These are phyloP conservation scores for Acanthamoeba castellanii DNA, from an alignment of 208 protist species.

Conservation along the genomic window DNA sequence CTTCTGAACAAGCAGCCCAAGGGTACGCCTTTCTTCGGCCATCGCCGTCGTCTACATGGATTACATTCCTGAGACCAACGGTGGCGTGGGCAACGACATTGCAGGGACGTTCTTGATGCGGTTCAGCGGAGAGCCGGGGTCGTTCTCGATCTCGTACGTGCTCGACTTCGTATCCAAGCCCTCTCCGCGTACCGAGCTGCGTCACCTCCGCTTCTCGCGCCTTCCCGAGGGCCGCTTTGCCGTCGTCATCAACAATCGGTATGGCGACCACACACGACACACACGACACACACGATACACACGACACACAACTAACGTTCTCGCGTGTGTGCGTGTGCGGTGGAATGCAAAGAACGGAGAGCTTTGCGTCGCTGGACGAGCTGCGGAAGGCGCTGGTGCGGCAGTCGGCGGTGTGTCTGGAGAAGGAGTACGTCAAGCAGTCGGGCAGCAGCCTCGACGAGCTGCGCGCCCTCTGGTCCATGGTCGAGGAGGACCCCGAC, in stretches of 20 bases:
- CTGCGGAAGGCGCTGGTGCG: not conserved
- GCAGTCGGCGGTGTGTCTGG: not conserved
- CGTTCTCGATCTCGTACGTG: not conserved
- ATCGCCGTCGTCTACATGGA: no score
- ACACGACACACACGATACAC: no score
- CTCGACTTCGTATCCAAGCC: not conserved
- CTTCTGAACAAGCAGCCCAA: not conserved
- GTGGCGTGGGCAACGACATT: no score
- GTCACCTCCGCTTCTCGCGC: not conserved
- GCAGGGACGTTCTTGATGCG: not conserved
- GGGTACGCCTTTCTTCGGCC: not conserved
- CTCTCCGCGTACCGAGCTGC: not conserved
- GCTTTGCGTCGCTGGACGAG: not conserved
- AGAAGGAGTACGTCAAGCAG: not conserved
- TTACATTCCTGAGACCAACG: no score
- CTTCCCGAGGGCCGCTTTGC: not conserved
- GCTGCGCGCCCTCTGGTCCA: not conserved
- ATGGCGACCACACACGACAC: no score
- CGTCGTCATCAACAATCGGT: constrained; percentile 4
- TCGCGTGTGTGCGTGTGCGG: no score
- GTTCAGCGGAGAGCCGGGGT: not conserved
- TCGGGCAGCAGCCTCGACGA: not conserved
- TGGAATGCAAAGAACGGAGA: not conserved
- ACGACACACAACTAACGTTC: no score
- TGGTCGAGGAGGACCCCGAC: not conserved